Base-by-base conservation (phyloP, 371 early-diverging fungal genomes). In the Funneliformis caledonium region DNA sequence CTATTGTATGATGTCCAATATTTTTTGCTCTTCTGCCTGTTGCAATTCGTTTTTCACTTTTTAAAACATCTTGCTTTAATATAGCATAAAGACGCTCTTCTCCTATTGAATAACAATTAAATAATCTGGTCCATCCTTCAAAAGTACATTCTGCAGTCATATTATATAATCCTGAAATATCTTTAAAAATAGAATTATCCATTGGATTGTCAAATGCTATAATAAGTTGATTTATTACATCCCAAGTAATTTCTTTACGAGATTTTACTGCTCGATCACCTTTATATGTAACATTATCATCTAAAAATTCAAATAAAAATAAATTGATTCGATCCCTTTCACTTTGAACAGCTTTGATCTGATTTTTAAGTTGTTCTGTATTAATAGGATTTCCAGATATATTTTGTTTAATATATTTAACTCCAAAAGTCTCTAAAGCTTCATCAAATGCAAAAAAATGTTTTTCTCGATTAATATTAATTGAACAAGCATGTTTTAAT, bases 401-500 rank as follows among this genome's bases (percentile, higher is more conserved):
- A 76, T 76, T 76, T 76, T 76, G 61, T 62, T 76, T 76, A 31
- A 77, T 50, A 50, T 48, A 77, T 26, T 64, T 67, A 33, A 77
- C 33, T 4, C 67, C 31, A 26, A 65, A 31, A 12, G 4, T 14
- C 48, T 77, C 68, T 7, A 77, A n/a, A 7, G 67, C 68, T 50
- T 77, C 52, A 48, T 77, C 67, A 67, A 47, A 67, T 4, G 67
- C 67, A 19, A 67, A 48, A 50, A n/a, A 77, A 19, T 77, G 78
- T 0, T 45, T 31, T 65, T 47, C n/a, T 14, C 68, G 45, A 11
- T 31, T 67, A 22, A 78, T 3, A 37, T 78, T 78, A 37, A 78
- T 43, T 33, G 78, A 68, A 1, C 12, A 3, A 16, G 31, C 31
- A 59, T 47, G 2, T 50, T 64, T 6, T 2, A 78, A 22, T 16